phyloP scores from a whole-genome alignment of 768 basidiomycete species.

The Suillus spraguei region DNA sequence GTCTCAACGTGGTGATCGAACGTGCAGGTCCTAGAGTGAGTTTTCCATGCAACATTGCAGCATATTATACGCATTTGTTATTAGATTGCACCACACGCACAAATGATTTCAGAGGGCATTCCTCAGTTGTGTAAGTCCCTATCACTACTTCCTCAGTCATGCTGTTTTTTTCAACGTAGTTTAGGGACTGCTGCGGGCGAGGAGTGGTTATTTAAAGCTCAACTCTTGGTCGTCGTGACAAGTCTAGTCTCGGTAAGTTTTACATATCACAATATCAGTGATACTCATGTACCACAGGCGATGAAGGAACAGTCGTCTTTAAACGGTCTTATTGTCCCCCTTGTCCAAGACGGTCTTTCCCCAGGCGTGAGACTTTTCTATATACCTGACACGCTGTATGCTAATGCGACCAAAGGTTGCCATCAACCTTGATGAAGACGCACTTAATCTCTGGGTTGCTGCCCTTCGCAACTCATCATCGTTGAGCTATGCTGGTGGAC shows the following conservation, averaged over 20 bases:
- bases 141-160: slow-evolving; percentile 3
- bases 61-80: slow-evolving; percentile 7
- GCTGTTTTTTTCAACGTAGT: slow-evolving; percentile 18
- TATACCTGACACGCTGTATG: background rate
- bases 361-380: slow-evolving; percentile 45
- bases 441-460: slow-evolving; percentile 71
- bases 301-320: slow-evolving; percentile 65
- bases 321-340: slow-evolving; percentile 55
- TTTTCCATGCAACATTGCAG: background rate
- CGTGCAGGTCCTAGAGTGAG: slow-evolving; percentile 40
- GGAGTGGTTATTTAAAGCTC: slow-evolving; percentile 72
- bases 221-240: slow-evolving; percentile 68
- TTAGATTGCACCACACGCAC: slow-evolving; percentile 70
- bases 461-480: slow-evolving; percentile 66
- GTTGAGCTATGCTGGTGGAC: slow-evolving; percentile 49
- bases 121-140: slow-evolving; percentile 66
- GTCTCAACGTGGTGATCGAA: slow-evolving; percentile 72
- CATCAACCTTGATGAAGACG: slow-evolving; percentile 79
- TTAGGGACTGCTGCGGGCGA: slow-evolving; percentile 70
- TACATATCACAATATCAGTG: background rate
- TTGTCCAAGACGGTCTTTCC: slow-evolving; percentile 66
- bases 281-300: slow-evolving; percentile 47
- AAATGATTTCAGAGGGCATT: slow-evolving; percentile 62
- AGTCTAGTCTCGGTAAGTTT: slow-evolving; percentile 65
- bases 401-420: slow-evolving; percentile 46